Base-by-base conservation (phyloP, 1,284 basidiomycete genomes). In the Erythrobasidium hasegawianum region DNA sequence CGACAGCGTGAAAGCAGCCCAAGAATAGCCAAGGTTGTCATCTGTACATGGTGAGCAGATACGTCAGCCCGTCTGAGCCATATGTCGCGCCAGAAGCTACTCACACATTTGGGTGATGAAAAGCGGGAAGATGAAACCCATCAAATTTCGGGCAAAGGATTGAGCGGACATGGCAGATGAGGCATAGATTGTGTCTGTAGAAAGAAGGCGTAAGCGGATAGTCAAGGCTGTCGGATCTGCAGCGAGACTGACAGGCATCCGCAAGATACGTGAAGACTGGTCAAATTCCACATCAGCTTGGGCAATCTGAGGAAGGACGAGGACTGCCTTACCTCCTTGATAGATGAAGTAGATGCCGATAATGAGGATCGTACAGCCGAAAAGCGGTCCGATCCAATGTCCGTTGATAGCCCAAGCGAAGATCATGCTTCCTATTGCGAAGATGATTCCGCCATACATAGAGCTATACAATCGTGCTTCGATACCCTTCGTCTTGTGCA, bases 101-200 rank as follows among this genome's bases (percentile, higher is more conserved):
- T 55, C 54, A 67, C 64, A 67, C 57, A 67, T 59, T 39, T 67
- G 64, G 14, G 57, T 60, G 40, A 58, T 67, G 39, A 67, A 67
- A 9, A 67, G 53, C 2, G 64, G 64, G 26, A 67, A 67, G 24
- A 59, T 55, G 38, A 67, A 67, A 26, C 64, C 64, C 53, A 56
- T 61, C 2, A 67, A 22, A 29, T 66, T 66, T 33, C 61, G 52
- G 9, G 61, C 62, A 59, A 67, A 69, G 64, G 49, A 70, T 76
- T 89, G 88, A 0, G 86, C 88, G 0, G 88, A 88, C 18, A 89
- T 78, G 0, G 88, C 87, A 1, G 86, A 88, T 0, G 86, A 87
- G 3, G 88, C 88, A 69, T 85, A 90, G 1, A 84, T 81, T 0
- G 75, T 68, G 61, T 77, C 62, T 65, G 45, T 2, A 24, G 13